These are phyloP conservation scores for Apiospora hydei DNA, from an alignment of 2,329 filamentous ascomycete genomes.

Conservation along the genomic window DNA sequence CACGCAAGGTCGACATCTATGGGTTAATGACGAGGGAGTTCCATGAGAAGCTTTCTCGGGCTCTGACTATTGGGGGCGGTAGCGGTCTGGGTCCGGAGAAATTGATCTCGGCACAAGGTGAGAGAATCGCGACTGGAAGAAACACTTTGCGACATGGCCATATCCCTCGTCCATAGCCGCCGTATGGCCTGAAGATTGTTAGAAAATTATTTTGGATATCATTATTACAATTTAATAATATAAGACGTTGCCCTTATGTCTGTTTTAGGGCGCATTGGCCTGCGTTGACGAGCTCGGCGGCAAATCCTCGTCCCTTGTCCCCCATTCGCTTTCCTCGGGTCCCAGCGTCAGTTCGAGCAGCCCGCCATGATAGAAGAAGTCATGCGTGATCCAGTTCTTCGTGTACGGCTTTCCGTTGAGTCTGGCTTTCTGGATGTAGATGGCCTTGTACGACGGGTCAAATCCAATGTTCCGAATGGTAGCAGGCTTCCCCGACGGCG, in stretches of 20 bases:
- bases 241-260: neutral
- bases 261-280: neutral
- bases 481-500: constrained; percentile 55
- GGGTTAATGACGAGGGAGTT: constrained; percentile 15
- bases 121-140: neutral
- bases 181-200: neutral
- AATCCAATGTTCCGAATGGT: constrained; percentile 52
- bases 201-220: neutral
- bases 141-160: neutral
- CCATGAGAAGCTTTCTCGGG: neutral
- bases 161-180: neutral
- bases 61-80: neutral
- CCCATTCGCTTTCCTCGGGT: constrained; percentile 62
- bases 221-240: neutral
- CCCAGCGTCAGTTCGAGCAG: constrained; percentile 66
- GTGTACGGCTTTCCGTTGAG: constrained; percentile 64
- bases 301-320: constrained; percentile 61
- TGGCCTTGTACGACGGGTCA: constrained; percentile 45
- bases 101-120: neutral
- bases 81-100: neutral
- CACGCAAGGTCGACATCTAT: constrained; percentile 5
- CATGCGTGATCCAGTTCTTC: constrained; percentile 69
- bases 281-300: constrained; percentile 58
- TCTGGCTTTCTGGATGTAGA: constrained; percentile 67
- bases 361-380: constrained; percentile 67